Base-by-base conservation (phyloP, 2,329 filamentous ascomycete genomes). In the Fusarium tanahbumbuense region DNA sequence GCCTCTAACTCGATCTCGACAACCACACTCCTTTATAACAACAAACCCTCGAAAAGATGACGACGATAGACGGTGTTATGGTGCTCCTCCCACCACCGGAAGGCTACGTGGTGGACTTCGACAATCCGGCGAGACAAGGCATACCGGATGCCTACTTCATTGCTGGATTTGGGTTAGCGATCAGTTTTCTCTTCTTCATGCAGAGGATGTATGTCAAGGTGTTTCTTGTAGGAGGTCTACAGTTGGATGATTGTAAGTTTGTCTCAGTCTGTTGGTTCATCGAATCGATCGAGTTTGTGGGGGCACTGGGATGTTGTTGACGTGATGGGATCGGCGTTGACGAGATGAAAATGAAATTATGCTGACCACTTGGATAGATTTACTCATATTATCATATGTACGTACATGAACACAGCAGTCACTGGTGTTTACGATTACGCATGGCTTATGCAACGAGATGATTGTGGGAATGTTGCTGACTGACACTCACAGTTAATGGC, bases 51-150 rank as follows among this genome's bases (percentile, higher is more conserved):
- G n/a, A 41, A 50, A 67, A 65, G 7, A 75, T 75, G 69, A 46
- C 67, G 12, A 22, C 62, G 9, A 54, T 73, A 22, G 50, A 73
- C 40, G 73, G 70, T 23, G 52, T 72, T 2, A 28, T 30, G 16
- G 59, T 62, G 23, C 64, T 74, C 18, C 30, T 75, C 12, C 55
- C 58, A 13, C 70, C 78, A 2, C 79, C 79, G 6, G 61, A 70
- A 9, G 78, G 70, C 32, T 81, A 80, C 56, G 71, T 73, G 11
- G 76, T 80, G 25, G 69, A 81, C 50, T 78, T 81, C 45, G 75
- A 76, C 3, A 68, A 80, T 42, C 78, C 79, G 3, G 70, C 71
- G 40, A 68, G 70, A 15, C 71, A 75, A 22, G 70, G 61, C 16
- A 73, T 73, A 16, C 30, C 64, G 6, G 63, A 66, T n/a, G 60